Conservation (phyloP, 768 basidiomycete species). For the Termitomyces sp. region DNA sequence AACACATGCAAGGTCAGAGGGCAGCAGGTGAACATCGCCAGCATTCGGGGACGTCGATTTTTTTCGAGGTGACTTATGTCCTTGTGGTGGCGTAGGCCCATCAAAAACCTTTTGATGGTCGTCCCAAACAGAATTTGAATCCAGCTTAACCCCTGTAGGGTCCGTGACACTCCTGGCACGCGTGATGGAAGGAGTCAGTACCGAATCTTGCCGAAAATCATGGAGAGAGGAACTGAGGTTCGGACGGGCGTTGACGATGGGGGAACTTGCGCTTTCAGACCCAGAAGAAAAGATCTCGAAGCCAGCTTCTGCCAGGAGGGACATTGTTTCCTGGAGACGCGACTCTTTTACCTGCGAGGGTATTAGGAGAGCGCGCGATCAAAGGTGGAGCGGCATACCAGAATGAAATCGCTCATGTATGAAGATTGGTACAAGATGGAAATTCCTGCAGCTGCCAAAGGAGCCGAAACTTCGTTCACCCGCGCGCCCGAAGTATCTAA, state of each 20-base stretch:
- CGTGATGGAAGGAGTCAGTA: conserved; percentile 27
- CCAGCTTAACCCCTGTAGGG: conserved; percentile 15
- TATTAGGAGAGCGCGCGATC: conserved; percentile 5
- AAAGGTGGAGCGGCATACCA: conserved; percentile 41
- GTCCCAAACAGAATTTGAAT: conserved; percentile 10
- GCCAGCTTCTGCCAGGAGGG: conserved; percentile 55
- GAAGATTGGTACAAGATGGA: conserved; percentile 82
- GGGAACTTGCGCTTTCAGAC: conserved; percentile 30
- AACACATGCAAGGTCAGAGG: conserved; percentile 74
- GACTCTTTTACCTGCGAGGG: conserved; percentile 58
- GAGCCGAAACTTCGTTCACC: conserved; percentile 72
- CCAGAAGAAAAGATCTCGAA: conserved; percentile 61
- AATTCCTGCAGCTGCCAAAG: conserved; percentile 71
- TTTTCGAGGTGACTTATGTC: conserved; percentile 15
- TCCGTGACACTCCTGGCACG: conserved; percentile 37
- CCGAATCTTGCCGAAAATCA: conserved; percentile 19
- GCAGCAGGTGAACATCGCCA: conserved; percentile 57
- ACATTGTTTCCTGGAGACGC: conserved; percentile 59
- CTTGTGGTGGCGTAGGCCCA: conserved; percentile 1
- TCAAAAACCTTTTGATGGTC: conserved; percentile 1
- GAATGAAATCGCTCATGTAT: conserved; percentile 80
- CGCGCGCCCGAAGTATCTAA: conserved; percentile 68
- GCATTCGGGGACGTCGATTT: conserved; percentile 53
- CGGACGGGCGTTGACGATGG: conserved; percentile 12
- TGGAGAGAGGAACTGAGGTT: conserved; percentile 13